Base-by-base conservation (phyloP, 345 rosid genomes). In the rapeseed (Brassica napus) region DNA sequence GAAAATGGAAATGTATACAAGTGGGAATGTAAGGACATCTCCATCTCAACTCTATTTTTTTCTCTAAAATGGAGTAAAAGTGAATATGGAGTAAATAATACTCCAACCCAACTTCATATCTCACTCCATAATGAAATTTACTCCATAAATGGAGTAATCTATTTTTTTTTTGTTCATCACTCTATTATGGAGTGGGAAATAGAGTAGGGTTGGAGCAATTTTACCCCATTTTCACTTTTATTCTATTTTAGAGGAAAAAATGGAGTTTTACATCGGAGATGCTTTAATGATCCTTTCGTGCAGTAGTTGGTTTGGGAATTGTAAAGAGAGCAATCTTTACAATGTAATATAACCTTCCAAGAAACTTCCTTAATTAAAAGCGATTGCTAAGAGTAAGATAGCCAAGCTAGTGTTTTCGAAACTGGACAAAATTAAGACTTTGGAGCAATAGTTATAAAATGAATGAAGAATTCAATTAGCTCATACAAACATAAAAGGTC, bases 361-460 rank as follows among this genome's bases (percentile, higher is more conserved):
- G 77, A 72, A 78, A 78, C 73, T 78, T 78, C 82, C 68, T 39
- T 31, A 5, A 66, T 1, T 31, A 8, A 66, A 3, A 42, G 28
- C 66, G 67, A 71, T 30, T 28, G 30, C 30, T 28, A 28, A 28
- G 30, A 28, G 30, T 28, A 28, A 28, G 30, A 28, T 28, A 28
- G 30, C 30, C 37, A 34, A 70, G 65, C 65, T 59, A 23, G 71
- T 23, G 61, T 24, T 24, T 77, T 52, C 35, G 2, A 23, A 34
- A 3, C 49, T 37, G 65, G 76, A 65, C 72, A 9, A 65, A 47
- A 47, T 4, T 14, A 37, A 65, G n/a, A 28, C 67, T 65, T 71
- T 63, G 62, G 55, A 61, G 9, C 35, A 62, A n/a, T 57, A 57
- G 10, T 8, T 24, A 32, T 9, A 59, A 37, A 6, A 54, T 3